Base-by-base conservation (phyloP, 2,329 filamentous ascomycete genomes). In the Colletotrichum sp. region DNA sequence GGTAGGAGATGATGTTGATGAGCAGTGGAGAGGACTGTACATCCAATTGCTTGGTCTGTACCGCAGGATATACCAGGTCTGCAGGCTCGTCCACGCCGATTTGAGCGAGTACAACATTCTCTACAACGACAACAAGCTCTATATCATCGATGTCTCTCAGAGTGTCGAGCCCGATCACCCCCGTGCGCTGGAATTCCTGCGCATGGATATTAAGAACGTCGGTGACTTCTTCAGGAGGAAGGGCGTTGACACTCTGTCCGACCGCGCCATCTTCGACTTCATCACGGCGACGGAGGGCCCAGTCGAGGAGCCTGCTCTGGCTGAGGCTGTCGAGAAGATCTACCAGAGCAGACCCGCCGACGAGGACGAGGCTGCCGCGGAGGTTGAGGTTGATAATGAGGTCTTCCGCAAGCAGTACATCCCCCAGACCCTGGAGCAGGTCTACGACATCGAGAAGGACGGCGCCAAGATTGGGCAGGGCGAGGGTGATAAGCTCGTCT, bases 121-220 rank as follows among this genome's bases (percentile, higher is more conserved):
- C 24, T 99, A 97, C 87, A 91, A 98, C 87, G 90, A 95, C 72
- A 89, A 91, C 74, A 92, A 91, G 80, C 91, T 98, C 1, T 98
- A 95, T 88, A 94, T 99, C 81, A 99, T 99, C 83, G 97, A 99
- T 85, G 97, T 99, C 58, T 98, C 95, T 71, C 97, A 99, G 87
- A 97, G 94, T 82, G 97, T 99, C 24, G 97, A 98, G 87, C 96
- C 97, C 79, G 96, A 98, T 80, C 97, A 99, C 84, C 97, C 97
- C 0, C 91, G 95, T 73, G 96, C 95, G 3, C 89, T 98, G 34
- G 96, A 98, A 83, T 99, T 99, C 82, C 85, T 99, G 80, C 93
- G 97, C 38, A 98, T 98, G 96, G 97, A 99, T 82, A 96, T 99
- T 85, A 98, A 98, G 89, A 99, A 99, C 82, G 92, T 98, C 2